Evolutionary conservation across 2,329 filamentous ascomycete species (phyloP), one percentile per base, ranked within the genome.

Genomic region (Alternaria conjuncta): DNA sequence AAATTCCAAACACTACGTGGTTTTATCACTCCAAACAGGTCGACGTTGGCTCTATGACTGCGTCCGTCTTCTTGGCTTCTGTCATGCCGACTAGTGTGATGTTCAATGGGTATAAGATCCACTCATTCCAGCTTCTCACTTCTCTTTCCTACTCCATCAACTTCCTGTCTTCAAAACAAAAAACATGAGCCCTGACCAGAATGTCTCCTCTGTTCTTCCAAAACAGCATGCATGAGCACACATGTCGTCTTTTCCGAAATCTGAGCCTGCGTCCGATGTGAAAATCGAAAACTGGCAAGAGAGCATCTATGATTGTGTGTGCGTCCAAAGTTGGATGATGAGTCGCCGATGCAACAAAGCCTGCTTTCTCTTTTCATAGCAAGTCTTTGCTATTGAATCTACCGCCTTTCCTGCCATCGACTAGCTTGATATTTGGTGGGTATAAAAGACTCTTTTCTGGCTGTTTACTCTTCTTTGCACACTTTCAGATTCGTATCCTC

Each of bases 41-140:
- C 28, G 28, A 30, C 1, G 6, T 28, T 12, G 11, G 1, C 9
- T 0, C 2, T 1, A 30, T 30, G 11, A 30, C 28, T 1, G 3
- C 3, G 11, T 30, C 28, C 3, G 5, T 30, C 28, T 12, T 6
- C 28, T 12, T 12, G 2, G 2, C 11, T 30, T 30, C 11, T 6
- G 28, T 30, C 28, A 30, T 30, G 11, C 28, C 28, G 30, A 32
- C 30, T 32, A 32, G 30, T 6, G 3, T 7, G 12, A 15, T 7
- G 6, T 32, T 15, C 30, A 32, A 3, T 32, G 30, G 12, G 6
- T 32, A 32, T 15, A 32, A 13, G 7, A 32, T 4, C 12, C 30
- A 13, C 30, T 32, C 11, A 13, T 15, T 7, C 12, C 30, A 6
- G 12, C 30, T 32, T 1, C 13, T 32, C 6, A 32, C 30, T 32